Conservation (phyloP, 257 asterid species). For the Fraxinus americana region DNA sequence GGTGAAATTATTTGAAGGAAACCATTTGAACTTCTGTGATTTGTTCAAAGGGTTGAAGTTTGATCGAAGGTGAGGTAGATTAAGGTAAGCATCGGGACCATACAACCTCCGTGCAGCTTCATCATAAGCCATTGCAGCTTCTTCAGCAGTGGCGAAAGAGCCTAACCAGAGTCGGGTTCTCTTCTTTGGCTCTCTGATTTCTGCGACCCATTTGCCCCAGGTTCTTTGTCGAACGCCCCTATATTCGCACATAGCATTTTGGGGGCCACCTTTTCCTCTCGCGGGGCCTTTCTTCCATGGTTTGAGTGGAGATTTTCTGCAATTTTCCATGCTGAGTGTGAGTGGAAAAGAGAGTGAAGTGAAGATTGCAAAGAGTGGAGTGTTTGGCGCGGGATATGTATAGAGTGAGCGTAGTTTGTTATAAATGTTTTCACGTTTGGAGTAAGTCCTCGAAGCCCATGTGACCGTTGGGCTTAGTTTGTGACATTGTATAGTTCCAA, state of each 20-base stretch:
- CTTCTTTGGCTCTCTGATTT: slow-evolving; percentile 91
- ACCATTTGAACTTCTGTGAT: slow-evolving; percentile 91
- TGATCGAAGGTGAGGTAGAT: slow-evolving; percentile 79
- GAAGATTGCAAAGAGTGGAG: slow-evolving; percentile 29
- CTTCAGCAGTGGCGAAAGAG: slow-evolving; percentile 90
- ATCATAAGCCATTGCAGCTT: slow-evolving; percentile 97
- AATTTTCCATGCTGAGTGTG: slow-evolving; percentile 56
- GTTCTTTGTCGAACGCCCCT: slow-evolving; percentile 95
- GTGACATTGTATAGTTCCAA: slow-evolving; percentile 28
- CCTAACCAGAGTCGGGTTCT: slow-evolving; percentile 91
- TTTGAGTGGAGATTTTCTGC: slow-evolving; percentile 69
- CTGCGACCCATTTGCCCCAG: slow-evolving; percentile 98
- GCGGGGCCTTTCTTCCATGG: slow-evolving; percentile 99
- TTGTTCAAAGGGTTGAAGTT: slow-evolving; percentile 82
- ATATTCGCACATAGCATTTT: slow-evolving; percentile 81
- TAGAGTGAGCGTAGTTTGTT: slow-evolving; percentile 46
- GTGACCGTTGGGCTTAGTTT: slow-evolving; percentile 54
- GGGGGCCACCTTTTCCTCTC: slow-evolving; percentile 96
- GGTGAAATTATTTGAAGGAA: slow-evolving; percentile 52
- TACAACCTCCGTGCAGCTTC: slow-evolving; percentile 93
- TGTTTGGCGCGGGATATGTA: slow-evolving; percentile 60
- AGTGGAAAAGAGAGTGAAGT: not conserved
- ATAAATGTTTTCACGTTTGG: slow-evolving; percentile 83
- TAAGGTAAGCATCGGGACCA: slow-evolving; percentile 92
- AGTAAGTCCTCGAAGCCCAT: slow-evolving; percentile 46